These are phyloP conservation scores for Lipomyces lipofer DNA, from an alignment of 805 yeast species.

Conservation along the genomic window DNA sequence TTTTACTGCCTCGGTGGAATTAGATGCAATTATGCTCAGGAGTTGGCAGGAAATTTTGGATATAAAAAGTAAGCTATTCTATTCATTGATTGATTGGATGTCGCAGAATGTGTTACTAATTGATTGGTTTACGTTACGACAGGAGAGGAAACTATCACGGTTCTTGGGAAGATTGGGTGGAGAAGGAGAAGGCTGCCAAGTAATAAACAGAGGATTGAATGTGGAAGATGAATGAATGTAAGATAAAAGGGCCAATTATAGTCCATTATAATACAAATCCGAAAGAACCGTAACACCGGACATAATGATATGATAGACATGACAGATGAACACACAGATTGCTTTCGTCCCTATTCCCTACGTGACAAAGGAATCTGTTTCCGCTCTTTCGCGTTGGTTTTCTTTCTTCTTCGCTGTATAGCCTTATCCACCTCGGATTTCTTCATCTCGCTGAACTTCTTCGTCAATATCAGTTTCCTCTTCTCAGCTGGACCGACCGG, in stretches of 20 bases:
- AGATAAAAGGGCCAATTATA: no score
- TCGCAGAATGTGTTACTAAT: not conserved
- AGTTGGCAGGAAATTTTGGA: constrained; percentile 86
- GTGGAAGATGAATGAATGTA: no score
- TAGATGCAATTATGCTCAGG: constrained; percentile 87
- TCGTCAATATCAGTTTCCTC: constrained; percentile 22
- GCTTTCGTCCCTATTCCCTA: constrained; percentile 30
- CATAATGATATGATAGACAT: no score
- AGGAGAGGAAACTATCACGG: constrained; percentile 72
- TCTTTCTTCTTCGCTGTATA: constrained; percentile 31
- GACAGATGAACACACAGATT: no score
- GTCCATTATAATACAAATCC: no score
- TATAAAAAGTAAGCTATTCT: constrained; percentile 51
- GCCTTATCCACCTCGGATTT: constrained; percentile 30
- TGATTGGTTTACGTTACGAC: not conserved
- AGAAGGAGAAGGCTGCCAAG: constrained; percentile 14
- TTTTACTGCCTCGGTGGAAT: constrained; percentile 94
- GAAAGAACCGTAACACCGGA: no score
- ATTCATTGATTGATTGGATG: not conserved
- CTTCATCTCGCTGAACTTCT: constrained; percentile 25
- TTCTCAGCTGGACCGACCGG: constrained; percentile 22
- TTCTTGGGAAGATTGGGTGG: constrained; percentile 82
- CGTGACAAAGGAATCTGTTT: constrained; percentile 39
- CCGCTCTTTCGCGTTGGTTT: constrained; percentile 31
- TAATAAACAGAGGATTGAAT: constrained; percentile 2